These are phyloP conservation scores for Nyssa sinensis DNA, from an alignment of 148 eudicot species.

Conservation along the genomic window DNA sequence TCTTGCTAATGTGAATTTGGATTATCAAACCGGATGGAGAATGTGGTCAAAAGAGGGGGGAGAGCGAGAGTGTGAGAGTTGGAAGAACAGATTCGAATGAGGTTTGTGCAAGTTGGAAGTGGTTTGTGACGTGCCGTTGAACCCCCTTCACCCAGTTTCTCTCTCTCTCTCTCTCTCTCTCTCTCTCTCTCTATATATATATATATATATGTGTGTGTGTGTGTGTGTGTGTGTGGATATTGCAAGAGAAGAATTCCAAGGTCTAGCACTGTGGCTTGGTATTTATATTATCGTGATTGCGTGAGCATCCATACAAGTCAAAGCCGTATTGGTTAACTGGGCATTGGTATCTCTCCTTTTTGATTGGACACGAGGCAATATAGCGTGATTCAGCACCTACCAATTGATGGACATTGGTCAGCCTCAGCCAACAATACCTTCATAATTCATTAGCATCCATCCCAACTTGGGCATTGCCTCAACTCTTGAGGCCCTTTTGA, in stretches of 20 bases:
- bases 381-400: no score
- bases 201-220: no score
- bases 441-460: no score
- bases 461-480: no score
- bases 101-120: background rate
- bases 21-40: no score
- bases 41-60: background rate
- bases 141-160: background rate
- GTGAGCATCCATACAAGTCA: background rate
- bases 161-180: conserved; percentile 16
- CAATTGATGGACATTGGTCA: no score
- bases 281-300: background rate
- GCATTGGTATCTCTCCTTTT: background rate
- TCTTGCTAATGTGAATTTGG: no score
- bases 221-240: no score
- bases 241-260: no score
- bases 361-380: background rate
- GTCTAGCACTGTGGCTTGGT: background rate
- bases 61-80: background rate
- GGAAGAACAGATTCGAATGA: background rate
- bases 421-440: no score
- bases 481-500: no score
- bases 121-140: background rate
- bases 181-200: background rate
- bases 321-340: background rate